phyloP scores from a whole-genome alignment of 768 basidiomycete genomes.

The Collybia nuda region DNA sequence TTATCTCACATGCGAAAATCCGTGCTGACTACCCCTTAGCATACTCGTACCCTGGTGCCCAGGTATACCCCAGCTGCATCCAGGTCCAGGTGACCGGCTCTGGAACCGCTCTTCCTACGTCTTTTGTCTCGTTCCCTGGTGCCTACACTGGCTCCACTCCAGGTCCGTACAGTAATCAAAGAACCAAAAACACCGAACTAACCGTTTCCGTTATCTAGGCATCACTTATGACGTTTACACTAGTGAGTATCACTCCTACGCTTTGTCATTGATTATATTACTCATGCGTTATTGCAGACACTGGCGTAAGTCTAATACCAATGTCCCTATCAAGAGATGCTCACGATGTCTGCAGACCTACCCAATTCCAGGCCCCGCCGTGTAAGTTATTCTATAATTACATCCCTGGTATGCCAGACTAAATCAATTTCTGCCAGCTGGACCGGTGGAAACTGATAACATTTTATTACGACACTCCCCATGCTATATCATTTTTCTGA shows the following conservation, averaged over 20 bases:
- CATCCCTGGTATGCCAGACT: neutral
- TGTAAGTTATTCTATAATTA: constrained; percentile 23
- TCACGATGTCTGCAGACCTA: constrained; percentile 24
- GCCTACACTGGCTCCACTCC: constrained; percentile 37
- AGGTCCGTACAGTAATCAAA: constrained; percentile 10
- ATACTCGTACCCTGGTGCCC: constrained; percentile 39
- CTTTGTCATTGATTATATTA: constrained; percentile 8
- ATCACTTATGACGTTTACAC: constrained; percentile 37
- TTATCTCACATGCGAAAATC: neutral
- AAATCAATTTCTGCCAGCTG: constrained; percentile 8
- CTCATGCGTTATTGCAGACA: constrained; percentile 17
- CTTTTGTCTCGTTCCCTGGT: constrained; percentile 50
- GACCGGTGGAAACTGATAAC: constrained; percentile 16
- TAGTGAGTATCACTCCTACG: constrained; percentile 20
- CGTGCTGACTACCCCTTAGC: constrained; percentile 14
- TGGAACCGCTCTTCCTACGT: constrained; percentile 40
- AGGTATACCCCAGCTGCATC: constrained; percentile 46
- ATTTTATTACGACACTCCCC: no score
- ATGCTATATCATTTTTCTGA: neutral
- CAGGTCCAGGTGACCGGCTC: constrained; percentile 46
- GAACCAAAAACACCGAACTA: neutral
- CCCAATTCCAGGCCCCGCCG: constrained; percentile 41
- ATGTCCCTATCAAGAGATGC: neutral
- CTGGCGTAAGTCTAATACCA: constrained; percentile 18
- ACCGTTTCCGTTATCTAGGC: constrained; percentile 6